Conservation (phyloP, 192 early-diverging fungal species). For the Entrophospora sp. region DNA sequence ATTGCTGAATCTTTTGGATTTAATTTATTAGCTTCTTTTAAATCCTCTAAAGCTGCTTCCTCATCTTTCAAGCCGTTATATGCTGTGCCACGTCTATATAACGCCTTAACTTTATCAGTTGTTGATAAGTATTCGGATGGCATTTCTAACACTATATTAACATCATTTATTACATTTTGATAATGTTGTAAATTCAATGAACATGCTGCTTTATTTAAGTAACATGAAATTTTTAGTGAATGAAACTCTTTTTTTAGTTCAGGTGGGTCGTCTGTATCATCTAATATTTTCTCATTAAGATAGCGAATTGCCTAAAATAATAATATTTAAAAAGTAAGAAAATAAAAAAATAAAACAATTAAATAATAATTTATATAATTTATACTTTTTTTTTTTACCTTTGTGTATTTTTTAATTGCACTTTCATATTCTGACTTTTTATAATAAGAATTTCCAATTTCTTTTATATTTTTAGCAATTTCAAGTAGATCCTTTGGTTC, state of each 20-base stretch:
- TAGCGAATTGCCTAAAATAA: slow-evolving; percentile 55
- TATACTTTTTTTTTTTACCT: slow-evolving; percentile 22
- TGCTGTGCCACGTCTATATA: slow-evolving; percentile 68
- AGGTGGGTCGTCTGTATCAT: slow-evolving; percentile 55
- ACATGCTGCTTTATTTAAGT: slow-evolving; percentile 66
- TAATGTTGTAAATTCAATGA: slow-evolving; percentile 47
- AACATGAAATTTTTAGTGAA: slow-evolving; percentile 54
- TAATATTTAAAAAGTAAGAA: background rate
- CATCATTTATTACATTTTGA: slow-evolving; percentile 43
- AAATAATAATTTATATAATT: background rate
- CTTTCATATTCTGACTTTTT: slow-evolving; percentile 51
- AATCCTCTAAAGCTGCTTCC: slow-evolving; percentile 64
- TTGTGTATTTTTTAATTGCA: slow-evolving; percentile 70
- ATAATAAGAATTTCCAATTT: slow-evolving; percentile 70
- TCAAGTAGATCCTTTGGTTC: slow-evolving; percentile 48
- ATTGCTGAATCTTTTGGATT: slow-evolving; percentile 73
- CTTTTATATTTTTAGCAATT: slow-evolving; percentile 60
- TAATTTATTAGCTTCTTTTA: slow-evolving; percentile 55
- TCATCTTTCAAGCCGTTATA: slow-evolving; percentile 46
- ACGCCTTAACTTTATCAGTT: slow-evolving; percentile 64
- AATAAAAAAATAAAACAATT: background rate
- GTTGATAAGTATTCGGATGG: slow-evolving; percentile 39
- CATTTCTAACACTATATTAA: slow-evolving; percentile 61
- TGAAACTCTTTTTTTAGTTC: slow-evolving; percentile 52
- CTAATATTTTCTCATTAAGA: slow-evolving; percentile 56